phyloP scores from a whole-genome alignment of 1,284 basidiomycete genomes.

The Ganoderma multipileum region DNA sequence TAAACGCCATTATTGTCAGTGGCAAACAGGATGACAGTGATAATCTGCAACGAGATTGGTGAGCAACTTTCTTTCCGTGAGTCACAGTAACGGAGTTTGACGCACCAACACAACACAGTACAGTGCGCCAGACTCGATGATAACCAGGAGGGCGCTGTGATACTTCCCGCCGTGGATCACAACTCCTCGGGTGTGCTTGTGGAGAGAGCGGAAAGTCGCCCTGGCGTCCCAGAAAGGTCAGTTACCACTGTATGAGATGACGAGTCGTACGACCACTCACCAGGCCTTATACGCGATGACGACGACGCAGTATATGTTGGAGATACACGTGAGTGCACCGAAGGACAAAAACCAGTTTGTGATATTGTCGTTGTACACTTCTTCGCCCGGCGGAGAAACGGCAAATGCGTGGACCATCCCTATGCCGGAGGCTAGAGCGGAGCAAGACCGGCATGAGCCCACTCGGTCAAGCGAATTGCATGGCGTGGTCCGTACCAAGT shows the following conservation, averaged over 20 bases:
- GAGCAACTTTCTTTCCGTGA: not conserved
- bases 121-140: conserved; percentile 18
- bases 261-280: not conserved
- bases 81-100: not conserved
- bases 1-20: conserved; percentile 10
- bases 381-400: not conserved
- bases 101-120: conserved; percentile 18
- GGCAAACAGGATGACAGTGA: conserved; percentile 7
- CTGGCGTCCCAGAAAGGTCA: not conserved
- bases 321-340: conserved; percentile 7
- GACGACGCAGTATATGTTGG: conserved; percentile 11
- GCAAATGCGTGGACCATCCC: conserved; percentile 3
- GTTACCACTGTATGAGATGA: no score
- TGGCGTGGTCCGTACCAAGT: not conserved
- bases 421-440: conserved; percentile 2
- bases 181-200: not conserved
- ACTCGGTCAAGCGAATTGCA: not conserved
- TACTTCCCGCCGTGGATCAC: conserved; percentile 1
- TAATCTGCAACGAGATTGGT: not conserved
- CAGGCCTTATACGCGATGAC: conserved; percentile 12
- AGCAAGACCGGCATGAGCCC: not conserved
- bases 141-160: conserved; percentile 4
- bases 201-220: not conserved
- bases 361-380: conserved; percentile 1
- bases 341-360: conserved; percentile 9